Evolutionary conservation across 352 stramenopile genomes (phyloP), one percentile per base, ranked within the genome.

Genomic region (Aphanomyces euteiches): DNA sequence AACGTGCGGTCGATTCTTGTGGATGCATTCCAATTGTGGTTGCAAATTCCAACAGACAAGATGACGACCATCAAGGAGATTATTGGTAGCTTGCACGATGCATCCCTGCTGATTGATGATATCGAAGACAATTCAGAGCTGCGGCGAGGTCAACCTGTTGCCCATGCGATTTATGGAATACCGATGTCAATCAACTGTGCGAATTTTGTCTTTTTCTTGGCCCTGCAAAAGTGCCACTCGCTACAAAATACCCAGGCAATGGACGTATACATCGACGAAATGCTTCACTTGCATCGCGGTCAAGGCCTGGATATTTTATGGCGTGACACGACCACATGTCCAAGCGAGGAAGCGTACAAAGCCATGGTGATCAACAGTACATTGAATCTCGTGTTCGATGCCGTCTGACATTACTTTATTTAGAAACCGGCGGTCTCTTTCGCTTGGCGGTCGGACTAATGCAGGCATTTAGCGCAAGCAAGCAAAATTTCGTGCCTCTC

Each of bases 171-270:
- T 76, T 99, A 98, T 77, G 96, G 96, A 41, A 80, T 98, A 6
- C 88, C 96, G 0, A 86, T 89, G 39, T 97, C 96, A n/a, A 98
- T 99, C 76, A 99, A 99, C 79, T 97, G 86, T 68, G 96, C 95
- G 61, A 99, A 99, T 75, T 99, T 99, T 78, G 94, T 98, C 7
- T 99, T 98, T 73, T 99, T 99, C 75, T 72, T 98, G 68, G 97
- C 96, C 21, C 78, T 99, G 67, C 90, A 98, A 75, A 82, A 87
- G 59, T 98, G 89, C 72, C 87, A 97, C 41, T 76, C 78, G 12
- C 77, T 98, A 7, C 72, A 84, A 5, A 98, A 94, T 75, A 75
- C 87, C 5, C 69, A 77, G 39, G 89, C 89, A 47, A 87, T 96
- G 76, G 74, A 93, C 47, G 86, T 98, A 37, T 98, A 98, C 78